phyloP scores from a whole-genome alignment of 1,284 basidiomycete genomes.

The Agroathelia rolfsii region DNA sequence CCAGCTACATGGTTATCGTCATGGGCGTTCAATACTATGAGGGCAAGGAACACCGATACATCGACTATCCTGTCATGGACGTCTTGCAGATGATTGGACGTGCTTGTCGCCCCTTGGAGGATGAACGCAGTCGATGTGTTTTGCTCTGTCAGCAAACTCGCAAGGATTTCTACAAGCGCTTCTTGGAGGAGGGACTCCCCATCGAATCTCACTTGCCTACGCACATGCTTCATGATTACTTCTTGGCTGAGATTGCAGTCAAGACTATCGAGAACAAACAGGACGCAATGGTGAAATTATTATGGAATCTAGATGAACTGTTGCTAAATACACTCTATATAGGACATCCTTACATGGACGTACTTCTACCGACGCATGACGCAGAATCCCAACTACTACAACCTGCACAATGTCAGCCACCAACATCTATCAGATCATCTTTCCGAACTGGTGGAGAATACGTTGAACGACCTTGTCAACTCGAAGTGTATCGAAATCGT shows the following conservation, averaged over 20 bases:
- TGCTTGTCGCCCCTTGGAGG: constrained; percentile 82
- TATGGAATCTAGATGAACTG: not conserved
- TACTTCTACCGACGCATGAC: constrained; percentile 96
- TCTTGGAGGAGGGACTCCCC: constrained; percentile 93
- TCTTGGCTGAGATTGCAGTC: constrained; percentile 96
- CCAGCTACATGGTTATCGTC: constrained; percentile 95
- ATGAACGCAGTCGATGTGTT: constrained; percentile 84
- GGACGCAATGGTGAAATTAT: constrained; percentile 72
- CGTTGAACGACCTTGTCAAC: constrained; percentile 82
- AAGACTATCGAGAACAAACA: constrained; percentile 99
- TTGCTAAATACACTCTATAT: constrained; percentile 10
- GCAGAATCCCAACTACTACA: constrained; percentile 94
- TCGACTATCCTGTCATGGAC: constrained; percentile 96
- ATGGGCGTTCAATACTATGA: constrained; percentile 98
- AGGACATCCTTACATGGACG: constrained; percentile 92
- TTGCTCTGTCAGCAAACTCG: constrained; percentile 96
- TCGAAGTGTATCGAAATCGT: constrained; percentile 94
- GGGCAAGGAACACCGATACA: constrained; percentile 92
- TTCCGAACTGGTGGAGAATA: constrained; percentile 93
- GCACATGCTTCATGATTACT: constrained; percentile 88
- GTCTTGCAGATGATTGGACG: constrained; percentile 98
- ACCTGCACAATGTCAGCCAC: constrained; percentile 87
- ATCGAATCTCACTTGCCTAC: constrained; percentile 91
- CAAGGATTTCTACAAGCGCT: constrained; percentile 98
- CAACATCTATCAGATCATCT: constrained; percentile 90